A percentile compares a stretch with the other conserved stretches of the same genome.
These are phyloP conservation scores for Piper betle DNA, from an alignment of 164 flowering plant species.

Conservation along the genomic window DNA sequence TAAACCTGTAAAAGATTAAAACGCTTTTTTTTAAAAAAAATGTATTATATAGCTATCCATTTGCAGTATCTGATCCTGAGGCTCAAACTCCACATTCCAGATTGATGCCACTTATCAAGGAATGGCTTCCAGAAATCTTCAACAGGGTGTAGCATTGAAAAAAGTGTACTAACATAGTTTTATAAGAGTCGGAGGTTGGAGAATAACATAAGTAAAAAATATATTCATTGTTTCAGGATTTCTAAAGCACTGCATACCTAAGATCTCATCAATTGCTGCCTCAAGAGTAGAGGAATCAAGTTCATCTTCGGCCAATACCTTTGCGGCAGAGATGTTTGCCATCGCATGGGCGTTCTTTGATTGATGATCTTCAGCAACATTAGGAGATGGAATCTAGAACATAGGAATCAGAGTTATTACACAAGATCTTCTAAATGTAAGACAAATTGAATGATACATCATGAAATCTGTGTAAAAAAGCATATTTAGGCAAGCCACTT, in stretches of 20 bases:
- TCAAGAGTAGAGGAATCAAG: slow-evolving; percentile 67
- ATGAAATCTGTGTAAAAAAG: not conserved
- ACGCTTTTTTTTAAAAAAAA: not conserved
- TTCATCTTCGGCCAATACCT: slow-evolving; percentile 57
- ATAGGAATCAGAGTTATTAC: not conserved
- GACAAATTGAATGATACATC: not conserved
- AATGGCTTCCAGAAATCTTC: too few species aligned
- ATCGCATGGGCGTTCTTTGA: slow-evolving; percentile 48
- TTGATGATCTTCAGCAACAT: slow-evolving; percentile 79
- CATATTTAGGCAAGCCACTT: not conserved
- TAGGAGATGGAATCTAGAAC: not conserved
- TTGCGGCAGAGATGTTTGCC: slow-evolving; percentile 63
- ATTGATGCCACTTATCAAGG: too few species aligned
- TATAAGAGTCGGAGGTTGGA: not conserved
- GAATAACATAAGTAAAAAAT: too few species aligned
- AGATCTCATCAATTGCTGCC: slow-evolving; percentile 40
- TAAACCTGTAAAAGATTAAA: not conserved
- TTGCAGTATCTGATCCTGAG: not conserved
- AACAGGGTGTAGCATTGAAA: too few species aligned
- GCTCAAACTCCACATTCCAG: too few species aligned
- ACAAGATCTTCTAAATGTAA: not conserved
- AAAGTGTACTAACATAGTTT: too few species aligned
- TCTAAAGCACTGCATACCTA: slow-evolving; percentile 28
- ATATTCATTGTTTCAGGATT: not conserved
- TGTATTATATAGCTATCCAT: not conserved